phyloP scores from a whole-genome alignment of 306 rosid species.

The Begonia fuchsioides region DNA sequence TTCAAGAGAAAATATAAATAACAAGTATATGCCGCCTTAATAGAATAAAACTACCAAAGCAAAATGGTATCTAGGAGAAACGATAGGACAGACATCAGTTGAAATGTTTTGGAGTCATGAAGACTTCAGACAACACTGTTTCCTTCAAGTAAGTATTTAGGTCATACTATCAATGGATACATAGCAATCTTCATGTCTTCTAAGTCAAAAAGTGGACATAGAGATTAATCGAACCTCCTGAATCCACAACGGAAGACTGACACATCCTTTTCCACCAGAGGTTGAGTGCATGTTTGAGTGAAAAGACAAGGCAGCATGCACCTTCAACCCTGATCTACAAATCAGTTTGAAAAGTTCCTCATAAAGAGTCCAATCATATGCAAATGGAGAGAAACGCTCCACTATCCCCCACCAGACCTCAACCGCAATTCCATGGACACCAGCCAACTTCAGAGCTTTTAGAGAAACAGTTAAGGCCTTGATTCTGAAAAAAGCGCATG shows the following conservation, averaged over 20 bases:
- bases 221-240: constrained; percentile 21
- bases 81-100: too few relatives aligned
- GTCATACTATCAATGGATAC: too few relatives aligned
- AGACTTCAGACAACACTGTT: neutral
- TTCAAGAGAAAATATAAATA: too few relatives aligned
- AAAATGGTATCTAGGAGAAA: too few relatives aligned
- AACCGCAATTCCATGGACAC: constrained; percentile 26
- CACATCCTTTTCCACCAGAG: constrained; percentile 14
- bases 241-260: constrained; percentile 26
- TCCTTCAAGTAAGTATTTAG: too few relatives aligned
- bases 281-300: constrained; percentile 17
- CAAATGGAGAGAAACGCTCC: constrained; percentile 20
- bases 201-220: too few relatives aligned
- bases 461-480: constrained; percentile 20
- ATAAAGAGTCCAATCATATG: constrained; percentile 22
- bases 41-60: too few relatives aligned
- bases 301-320: constrained; percentile 29
- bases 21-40: too few relatives aligned
- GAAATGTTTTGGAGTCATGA: too few relatives aligned
- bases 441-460: constrained; percentile 23
- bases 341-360: constrained; percentile 19
- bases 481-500: constrained; percentile 11
- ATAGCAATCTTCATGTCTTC: too few relatives aligned
- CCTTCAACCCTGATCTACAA: constrained; percentile 19
- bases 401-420: constrained; percentile 36